A percentile compares a stretch with the other conserved stretches of the same genome.
Conservation (phyloP, 805 yeast genomes). For the Cyberlindnera saturnus region DNA sequence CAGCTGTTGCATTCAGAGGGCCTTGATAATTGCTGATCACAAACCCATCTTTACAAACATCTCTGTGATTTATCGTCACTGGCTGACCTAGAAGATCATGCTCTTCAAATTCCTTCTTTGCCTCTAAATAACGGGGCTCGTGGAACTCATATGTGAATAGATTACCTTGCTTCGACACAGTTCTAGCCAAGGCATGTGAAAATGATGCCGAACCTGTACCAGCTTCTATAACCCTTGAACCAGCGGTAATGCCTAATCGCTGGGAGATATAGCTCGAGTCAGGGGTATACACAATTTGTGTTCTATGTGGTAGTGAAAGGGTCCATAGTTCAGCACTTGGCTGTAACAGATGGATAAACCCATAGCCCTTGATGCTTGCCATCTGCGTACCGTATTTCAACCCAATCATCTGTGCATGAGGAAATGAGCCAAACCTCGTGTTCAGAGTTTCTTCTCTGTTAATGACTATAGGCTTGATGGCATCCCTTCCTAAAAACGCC, state of each 20-base stretch:
- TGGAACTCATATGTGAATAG: conserved; percentile 90
- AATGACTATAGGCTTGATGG: conserved; percentile 68
- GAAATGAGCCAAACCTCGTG: conserved; percentile 86
- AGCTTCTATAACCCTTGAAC: conserved; percentile 84
- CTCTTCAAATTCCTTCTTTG: conserved; percentile 63
- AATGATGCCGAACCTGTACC: conserved; percentile 98
- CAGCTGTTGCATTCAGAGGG: conserved; percentile 55
- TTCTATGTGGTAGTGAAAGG: conserved; percentile 89
- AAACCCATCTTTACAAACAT: conserved; percentile 88
- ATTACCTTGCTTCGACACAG: conserved; percentile 49
- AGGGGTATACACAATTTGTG: conserved; percentile 95
- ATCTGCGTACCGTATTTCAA: conserved; percentile 79
- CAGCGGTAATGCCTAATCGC: conserved; percentile 65
- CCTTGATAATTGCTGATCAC: conserved; percentile 35
- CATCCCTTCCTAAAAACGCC: conserved; percentile 77
- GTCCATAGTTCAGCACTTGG: conserved; percentile 98
- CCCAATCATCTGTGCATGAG: conserved; percentile 81
- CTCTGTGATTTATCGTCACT: conserved; percentile 78
- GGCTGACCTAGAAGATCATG: conserved; percentile 53
- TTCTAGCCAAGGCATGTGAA: conserved; percentile 86
- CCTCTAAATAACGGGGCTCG: conserved; percentile 74
- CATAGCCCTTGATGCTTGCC: conserved; percentile 66
- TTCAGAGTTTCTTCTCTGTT: conserved; percentile 57
- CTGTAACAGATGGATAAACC: conserved; percentile 80
- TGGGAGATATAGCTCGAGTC: conserved; percentile 90